Percentiles rank a stretch among this genome's conserved stretches.
These are phyloP conservation scores for Eudorina sp. DNA, from an alignment of 139 green algal species.

Conservation along the genomic window DNA sequence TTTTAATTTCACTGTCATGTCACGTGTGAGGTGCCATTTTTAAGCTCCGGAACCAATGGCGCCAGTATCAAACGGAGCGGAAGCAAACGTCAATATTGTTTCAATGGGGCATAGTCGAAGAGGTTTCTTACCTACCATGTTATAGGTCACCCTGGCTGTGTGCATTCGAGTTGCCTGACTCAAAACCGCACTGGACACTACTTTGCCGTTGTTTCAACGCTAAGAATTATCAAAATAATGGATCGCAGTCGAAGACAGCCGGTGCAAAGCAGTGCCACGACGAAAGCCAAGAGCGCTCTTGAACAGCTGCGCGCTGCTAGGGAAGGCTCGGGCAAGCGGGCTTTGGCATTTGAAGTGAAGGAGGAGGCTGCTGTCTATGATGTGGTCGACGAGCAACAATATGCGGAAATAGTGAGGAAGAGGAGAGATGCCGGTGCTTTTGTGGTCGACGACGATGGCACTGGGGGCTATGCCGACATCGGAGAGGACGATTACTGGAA, in stretches of 20 bases:
- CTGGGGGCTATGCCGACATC: conserved; percentile 88
- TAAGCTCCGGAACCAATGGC: too few relatives aligned
- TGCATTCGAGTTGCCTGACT: neutral
- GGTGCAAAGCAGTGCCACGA: neutral
- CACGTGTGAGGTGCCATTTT: too few relatives aligned
- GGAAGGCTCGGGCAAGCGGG: conserved; percentile 67
- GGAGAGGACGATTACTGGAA: conserved; percentile 90
- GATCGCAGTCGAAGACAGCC: conserved; percentile 49
- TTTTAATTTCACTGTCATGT: too few relatives aligned
- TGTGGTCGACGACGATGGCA: conserved; percentile 84
- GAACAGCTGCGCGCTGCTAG: conserved; percentile 59
- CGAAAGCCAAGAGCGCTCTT: conserved; percentile 44
- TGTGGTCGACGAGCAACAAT: conserved; percentile 91
- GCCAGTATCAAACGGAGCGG: too few relatives aligned
- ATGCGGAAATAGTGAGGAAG: conserved; percentile 88
- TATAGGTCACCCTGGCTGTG: neutral
- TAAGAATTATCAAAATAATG: neutral
- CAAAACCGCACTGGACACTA: neutral
- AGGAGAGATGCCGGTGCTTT: conserved; percentile 83
- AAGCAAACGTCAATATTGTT: neutral
- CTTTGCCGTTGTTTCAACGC: neutral
- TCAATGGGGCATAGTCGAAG: neutral
- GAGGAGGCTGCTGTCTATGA: conserved; percentile 93
- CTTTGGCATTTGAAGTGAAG: conserved; percentile 77
- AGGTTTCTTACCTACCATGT: neutral